Base-by-base conservation (phyloP, 2,329 filamentous ascomycete species). In the Coniochaeta sp. region DNA sequence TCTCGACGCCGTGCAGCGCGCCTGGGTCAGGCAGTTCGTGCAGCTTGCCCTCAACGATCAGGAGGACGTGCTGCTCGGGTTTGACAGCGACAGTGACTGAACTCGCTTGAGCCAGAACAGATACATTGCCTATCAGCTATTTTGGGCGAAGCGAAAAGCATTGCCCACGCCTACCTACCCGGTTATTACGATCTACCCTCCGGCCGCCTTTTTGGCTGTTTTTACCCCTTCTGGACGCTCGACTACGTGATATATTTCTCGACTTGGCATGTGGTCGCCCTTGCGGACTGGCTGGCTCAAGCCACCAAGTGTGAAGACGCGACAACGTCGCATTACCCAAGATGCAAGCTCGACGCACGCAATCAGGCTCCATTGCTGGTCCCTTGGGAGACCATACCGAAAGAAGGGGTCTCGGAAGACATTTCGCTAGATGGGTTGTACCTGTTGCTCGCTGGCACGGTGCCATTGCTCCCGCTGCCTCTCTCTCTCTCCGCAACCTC, bases 11-110 rank as follows among this genome's bases (percentile, higher is more conserved):
- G 65, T 62, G 18, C 71, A 79, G 52, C 70, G 70, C 55, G 76
- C 73, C 30, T 81, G 78, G 78, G 67, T 81, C 42, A 70, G 76
- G 47, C 71, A 72, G 51, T 81, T 81, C 60, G 76, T 81, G 48
- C 72, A 73, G 62, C 70, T 79, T 58, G 78, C 78, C 3, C 67
- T 81, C 50, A 66, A 74, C 30, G 78, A 81, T 57, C 67, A 74
- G 55, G 78, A 81, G 62, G 72, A 79, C 58, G 58, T 68, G 14
- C 53, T 71, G 26, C 68, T 73, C 49, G 65, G 70, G 51, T 73
- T 75, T 48, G 73, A 69, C 35, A 74, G 72, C 49, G 51, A 51
- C 30, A 31, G 30, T 26, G 47, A 52, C 26, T 31, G 42, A 32
- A 26, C 14, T 18, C 38, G 3, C 8, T 5, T 38, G 18, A 40